phyloP scores from a whole-genome alignment of 208 protist species.

The Trypanosoma theileri region DNA sequence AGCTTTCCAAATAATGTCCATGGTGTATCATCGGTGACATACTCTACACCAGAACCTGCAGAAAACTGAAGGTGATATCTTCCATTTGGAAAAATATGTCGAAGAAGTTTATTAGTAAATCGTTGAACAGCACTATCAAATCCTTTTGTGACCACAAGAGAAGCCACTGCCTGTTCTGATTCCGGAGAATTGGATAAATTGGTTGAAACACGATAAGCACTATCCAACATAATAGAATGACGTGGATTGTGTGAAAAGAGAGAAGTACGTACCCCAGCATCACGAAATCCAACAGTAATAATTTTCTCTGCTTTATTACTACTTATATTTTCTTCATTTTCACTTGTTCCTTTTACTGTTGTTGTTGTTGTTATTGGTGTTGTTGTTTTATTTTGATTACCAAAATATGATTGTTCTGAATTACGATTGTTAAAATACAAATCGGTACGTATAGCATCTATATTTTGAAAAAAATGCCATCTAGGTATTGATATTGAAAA shows the following conservation, averaged over 20 bases:
- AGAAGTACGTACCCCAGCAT: slow-evolving; percentile 1
- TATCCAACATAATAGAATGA: slow-evolving; percentile 7
- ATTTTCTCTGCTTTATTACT: background rate
- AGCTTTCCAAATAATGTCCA: slow-evolving; percentile 48
- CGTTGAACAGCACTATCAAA: slow-evolving; percentile 48
- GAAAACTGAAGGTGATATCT: slow-evolving; percentile 32
- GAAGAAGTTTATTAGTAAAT: slow-evolving; percentile 25
- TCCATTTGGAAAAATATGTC: slow-evolving; percentile 10
- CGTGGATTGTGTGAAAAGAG: slow-evolving; percentile 16
- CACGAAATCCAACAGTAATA: background rate
- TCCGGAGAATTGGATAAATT: background rate
- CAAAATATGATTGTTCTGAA: slow-evolving; percentile 27
- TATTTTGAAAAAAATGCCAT: background rate
- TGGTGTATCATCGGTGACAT: slow-evolving; percentile 3
- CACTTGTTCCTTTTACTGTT: too few relatives aligned
- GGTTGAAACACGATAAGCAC: background rate
- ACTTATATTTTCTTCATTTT: background rate
- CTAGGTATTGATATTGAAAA: slow-evolving; percentile 9
- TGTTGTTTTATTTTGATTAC: background rate
- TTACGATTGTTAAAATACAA: slow-evolving; percentile 24
- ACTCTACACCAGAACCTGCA: slow-evolving; percentile 44
- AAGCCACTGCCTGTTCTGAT: slow-evolving; percentile 27
- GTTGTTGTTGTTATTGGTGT: too few relatives aligned
- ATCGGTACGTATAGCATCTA: slow-evolving; percentile 32
- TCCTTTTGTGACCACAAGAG: slow-evolving; percentile 25